Evolutionary conservation across 495 filamentous ascomycete genomes (phyloP), one percentile per base, ranked within the genome.

Genomic region (Aspergillus campestris): DNA sequence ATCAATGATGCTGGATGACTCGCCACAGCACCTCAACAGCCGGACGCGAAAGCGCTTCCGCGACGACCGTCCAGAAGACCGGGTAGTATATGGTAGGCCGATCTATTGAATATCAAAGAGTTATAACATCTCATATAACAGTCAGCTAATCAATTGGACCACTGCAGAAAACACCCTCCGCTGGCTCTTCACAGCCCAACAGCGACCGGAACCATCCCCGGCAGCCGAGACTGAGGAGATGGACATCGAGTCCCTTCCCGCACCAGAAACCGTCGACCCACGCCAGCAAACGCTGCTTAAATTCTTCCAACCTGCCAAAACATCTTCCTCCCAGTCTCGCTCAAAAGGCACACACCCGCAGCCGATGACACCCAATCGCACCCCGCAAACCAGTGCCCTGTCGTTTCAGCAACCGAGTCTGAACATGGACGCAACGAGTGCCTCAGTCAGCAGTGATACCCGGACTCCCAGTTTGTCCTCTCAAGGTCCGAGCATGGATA

Each of bases 31-130:
- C 49, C 62, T 75, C 12, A 56, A 73, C 48, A 73, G 70, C 42
- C 70, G 74, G 6, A 77, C 74, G 29, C 62, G 69, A 47, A 77
- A 77, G 53, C 65, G 74, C n/a, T 71, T 71, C 44, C 63, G 72
- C 28, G 59, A 77, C 34, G 66, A 66, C 38, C 69, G 74, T 35
- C 74, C 74, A 0, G 62, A 66, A 18, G 70, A 75, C 6, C 54
- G 67, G 32, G 54, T 61, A 8, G 60, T 77, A 31, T 71, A 75
- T 55, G 64, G 71, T 75, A 39, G 57, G 66, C 7, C 30, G 18
- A 7, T 32, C 38, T 10, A 3, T 38, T 15, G 35, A 36, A 56
- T 36, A 27, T 6, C 27, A 7, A 12, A 8, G 14, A 34, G 10
- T 10, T 30, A 24, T 45, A 56, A 47, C 11, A 4, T 4, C 4